Conservation (phyloP, 2,329 filamentous ascomycete genomes). For the Aurifilum marmelostoma region DNA sequence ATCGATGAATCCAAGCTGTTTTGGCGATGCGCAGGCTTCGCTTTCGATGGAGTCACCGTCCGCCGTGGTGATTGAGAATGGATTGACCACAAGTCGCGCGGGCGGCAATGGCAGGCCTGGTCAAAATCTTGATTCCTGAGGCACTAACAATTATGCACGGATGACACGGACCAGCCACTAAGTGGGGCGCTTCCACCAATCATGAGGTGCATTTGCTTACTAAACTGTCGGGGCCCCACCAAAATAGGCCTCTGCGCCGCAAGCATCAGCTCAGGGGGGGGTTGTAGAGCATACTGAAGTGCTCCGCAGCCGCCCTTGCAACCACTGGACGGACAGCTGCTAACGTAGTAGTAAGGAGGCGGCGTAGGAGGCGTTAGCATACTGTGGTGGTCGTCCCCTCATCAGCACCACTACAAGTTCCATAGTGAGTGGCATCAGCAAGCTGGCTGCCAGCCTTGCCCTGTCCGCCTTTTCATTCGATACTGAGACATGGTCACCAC, state of each 20-base stretch:
- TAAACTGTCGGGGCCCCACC: constrained; percentile 24
- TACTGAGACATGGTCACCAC: too few species aligned
- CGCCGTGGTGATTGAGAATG: constrained; percentile 41
- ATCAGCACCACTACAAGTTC: background rate
- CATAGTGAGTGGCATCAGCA: too few species aligned
- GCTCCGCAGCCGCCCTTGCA: too few species aligned
- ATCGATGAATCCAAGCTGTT: constrained; percentile 62
- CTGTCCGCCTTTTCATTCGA: too few species aligned
- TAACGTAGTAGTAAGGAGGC: background rate
- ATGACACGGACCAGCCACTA: constrained; percentile 18
- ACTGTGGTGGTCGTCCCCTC: background rate
- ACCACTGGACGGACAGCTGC: background rate
- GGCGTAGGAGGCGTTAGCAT: background rate
- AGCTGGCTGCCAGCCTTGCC: too few species aligned
- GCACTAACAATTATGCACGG: constrained; percentile 16
- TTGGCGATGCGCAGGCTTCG: constrained; percentile 59
- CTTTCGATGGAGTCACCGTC: constrained; percentile 45
- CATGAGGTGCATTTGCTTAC: constrained; percentile 14
- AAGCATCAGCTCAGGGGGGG: constrained; percentile 18
- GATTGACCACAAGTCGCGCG: constrained; percentile 50
- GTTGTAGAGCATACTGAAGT: too few species aligned
- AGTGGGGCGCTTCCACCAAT: constrained; percentile 11
- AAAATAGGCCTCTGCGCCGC: background rate
- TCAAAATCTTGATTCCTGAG: constrained; percentile 33
- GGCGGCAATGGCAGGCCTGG: constrained; percentile 20